Base-by-base conservation (phyloP, 1,284 basidiomycete genomes). In the Bondarzewia mesenterica region DNA sequence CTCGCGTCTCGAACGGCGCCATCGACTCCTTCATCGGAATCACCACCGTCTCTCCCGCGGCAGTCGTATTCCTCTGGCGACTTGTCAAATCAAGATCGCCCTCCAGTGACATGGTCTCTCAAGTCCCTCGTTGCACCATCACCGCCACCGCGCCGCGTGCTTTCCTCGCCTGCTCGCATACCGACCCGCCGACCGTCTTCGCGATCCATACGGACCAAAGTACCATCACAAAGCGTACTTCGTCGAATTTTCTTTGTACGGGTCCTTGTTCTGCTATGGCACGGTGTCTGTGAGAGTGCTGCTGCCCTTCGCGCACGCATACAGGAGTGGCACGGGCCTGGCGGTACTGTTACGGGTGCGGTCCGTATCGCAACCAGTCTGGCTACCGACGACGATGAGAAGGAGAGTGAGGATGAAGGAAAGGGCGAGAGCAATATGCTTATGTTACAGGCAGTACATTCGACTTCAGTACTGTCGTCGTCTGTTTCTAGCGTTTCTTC, bases 231-330 rank as follows among this genome's bases (percentile, higher is more conserved):
- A 32, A 63, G 66, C 51, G 50, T 70, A 22, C 57, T 78, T 50
- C 69, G 68, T 47, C 74, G 73, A 36, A 61, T 79, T 51, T 72
- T 74, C 64, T 63, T 82, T 54, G 64, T 79, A 35, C 76, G 76
- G 41, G 61, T 80, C 44, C 63, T 79, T 43, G 64, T 73, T 38
- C 45, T 73, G 35, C 64, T 75, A 44, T 82, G 78, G 77, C 67
- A 77, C 50, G 68, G 70, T 18, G 60, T 81, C 45, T 72, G 69
- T 50, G 65, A 70, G 14, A 67, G 74, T 18, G 54, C 52, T 2
- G 43, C 48, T 42, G 50, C 49, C 18, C 50, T 54, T 16, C 20
- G 18, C 10, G 14, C 25, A 15, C 20, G 41, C 20, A 42, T 42
- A 7, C 20, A 35, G 65, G 69, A 42, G 58, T 78, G 54, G 57